These are phyloP conservation scores for Bonia amplexicaulis DNA, from an alignment of 176 grass and related monocot species.

Conservation along the genomic window DNA sequence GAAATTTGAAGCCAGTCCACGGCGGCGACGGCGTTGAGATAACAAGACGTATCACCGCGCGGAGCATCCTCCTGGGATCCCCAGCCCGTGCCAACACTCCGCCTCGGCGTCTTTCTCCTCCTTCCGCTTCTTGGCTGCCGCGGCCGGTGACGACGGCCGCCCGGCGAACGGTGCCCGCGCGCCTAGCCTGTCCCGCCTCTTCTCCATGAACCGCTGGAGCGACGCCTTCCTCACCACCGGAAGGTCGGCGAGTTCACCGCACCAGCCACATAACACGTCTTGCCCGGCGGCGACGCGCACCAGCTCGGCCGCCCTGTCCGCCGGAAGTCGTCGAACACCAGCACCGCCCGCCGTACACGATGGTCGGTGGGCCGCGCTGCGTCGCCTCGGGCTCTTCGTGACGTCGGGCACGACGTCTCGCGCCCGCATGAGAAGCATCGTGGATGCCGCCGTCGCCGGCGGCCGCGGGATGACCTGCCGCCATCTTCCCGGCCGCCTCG, in stretches of 20 bases:
- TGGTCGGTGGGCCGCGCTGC: constrained; percentile 32
- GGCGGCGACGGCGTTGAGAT: not conserved
- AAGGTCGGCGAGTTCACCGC: constrained; percentile 17
- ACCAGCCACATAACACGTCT: not conserved
- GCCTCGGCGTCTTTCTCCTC: not conserved
- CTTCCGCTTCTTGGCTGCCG: not conserved
- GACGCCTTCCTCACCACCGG: constrained; percentile 59
- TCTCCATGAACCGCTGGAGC: constrained; percentile 63
- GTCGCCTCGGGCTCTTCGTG: not conserved
- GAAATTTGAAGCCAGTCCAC: not conserved
- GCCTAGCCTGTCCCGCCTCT: constrained; percentile 49
- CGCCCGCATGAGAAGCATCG: constrained; percentile 10
- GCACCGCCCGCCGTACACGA: constrained; percentile 50
- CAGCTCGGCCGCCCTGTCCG: constrained; percentile 40
- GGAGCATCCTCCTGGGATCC: not conserved
- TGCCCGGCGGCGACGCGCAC: not conserved
- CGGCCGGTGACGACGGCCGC: not conserved
- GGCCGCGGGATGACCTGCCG: not conserved
- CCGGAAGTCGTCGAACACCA: constrained; percentile 56
- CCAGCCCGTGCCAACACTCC: not conserved
- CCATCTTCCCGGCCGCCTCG: not conserved
- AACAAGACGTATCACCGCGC: not conserved
- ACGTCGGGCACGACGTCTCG: not conserved
- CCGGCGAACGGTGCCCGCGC: constrained; percentile 19
- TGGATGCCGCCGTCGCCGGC: not conserved